Evolutionary conservation across 2,329 filamentous ascomycete genomes (phyloP), one percentile per base, ranked within the genome.

Genomic region (Malbranchea zuffiana): DNA sequence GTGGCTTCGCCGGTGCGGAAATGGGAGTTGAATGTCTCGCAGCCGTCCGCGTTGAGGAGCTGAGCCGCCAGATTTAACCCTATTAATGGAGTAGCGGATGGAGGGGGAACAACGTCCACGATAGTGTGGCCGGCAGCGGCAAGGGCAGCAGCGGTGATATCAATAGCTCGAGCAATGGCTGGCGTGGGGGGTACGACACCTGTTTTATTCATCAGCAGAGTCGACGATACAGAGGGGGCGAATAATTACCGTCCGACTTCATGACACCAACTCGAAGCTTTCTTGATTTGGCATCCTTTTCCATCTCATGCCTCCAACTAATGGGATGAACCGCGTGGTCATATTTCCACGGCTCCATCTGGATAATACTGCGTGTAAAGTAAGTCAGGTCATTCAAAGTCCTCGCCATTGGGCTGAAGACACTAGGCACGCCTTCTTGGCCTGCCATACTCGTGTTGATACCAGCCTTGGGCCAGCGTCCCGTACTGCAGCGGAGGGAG

Each of bases 381-480:
- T 93, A 94, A 1, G 71, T 72, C 43, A 95, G 63, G 53, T 95
- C 87, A 44, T 78, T 73, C 41, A 94, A 61, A 0, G 86, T 94
- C 36, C 86, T 73, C 2, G 87, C 75, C 88, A 96, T 95, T 4
- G 87, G 87, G 40, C 82, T 88, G 61, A 87, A 94, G 13, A 94
- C 85, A 45, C 80, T 83, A 1, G 84, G 78, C 20, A 95, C 77
- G 1, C 86, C 87, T 54, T 95, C 88, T 55, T 95, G 86, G 0
- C 88, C 88, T 0, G 82, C 77, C 85, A 94, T 94, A 50, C 81
- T 87, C 0, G 87, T 94, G 43, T 74, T 74, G 55, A 85, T 78
- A 6, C 85, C 85, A 27, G 75, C 71, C 58, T 92, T 93, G 1
- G 85, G 84, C 85, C 87, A 95, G 32, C 87, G 72, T 1, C 88